Conservation (phyloP, 1,284 basidiomycete species). For the Tilletia setariae region DNA sequence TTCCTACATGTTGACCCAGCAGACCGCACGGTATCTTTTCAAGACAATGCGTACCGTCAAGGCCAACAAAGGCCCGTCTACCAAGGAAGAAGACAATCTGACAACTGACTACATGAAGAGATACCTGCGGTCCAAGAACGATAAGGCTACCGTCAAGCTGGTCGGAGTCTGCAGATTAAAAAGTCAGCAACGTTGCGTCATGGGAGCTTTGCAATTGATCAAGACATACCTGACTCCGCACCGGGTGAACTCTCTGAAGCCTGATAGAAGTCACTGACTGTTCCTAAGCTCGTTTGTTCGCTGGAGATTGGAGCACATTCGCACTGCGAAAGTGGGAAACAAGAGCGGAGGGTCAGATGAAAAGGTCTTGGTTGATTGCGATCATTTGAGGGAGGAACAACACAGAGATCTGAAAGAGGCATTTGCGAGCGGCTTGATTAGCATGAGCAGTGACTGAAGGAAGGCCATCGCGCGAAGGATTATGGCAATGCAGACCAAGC, state of each 20-base stretch:
- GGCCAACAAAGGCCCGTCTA: too few relatives aligned
- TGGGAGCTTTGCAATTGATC: neutral
- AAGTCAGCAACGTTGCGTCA: neutral
- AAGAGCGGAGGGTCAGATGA: neutral
- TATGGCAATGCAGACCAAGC: too few relatives aligned
- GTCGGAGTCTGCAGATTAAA: slow-evolving; percentile 27
- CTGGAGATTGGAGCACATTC: neutral
- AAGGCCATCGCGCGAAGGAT: too few relatives aligned
- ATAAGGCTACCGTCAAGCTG: slow-evolving; percentile 38
- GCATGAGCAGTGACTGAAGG: too few relatives aligned
- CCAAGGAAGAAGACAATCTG: too few relatives aligned
- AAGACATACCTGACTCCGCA: neutral
- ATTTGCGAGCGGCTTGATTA: too few relatives aligned
- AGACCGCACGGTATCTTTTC: too few relatives aligned
- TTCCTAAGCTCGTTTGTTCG: neutral
- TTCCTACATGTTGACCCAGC: too few relatives aligned
- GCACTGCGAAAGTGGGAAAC: neutral
- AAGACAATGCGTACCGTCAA: too few relatives aligned
- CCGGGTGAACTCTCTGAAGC: neutral
- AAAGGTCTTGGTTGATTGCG: too few relatives aligned
- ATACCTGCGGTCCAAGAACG: slow-evolving; percentile 50
- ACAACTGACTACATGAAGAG: slow-evolving; percentile 54
- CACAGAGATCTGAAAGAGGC: too few relatives aligned
- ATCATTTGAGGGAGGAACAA: too few relatives aligned
- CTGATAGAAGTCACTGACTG: neutral